phyloP scores from a whole-genome alignment of 1,139 yeast species.

The Candida sp. region DNA sequence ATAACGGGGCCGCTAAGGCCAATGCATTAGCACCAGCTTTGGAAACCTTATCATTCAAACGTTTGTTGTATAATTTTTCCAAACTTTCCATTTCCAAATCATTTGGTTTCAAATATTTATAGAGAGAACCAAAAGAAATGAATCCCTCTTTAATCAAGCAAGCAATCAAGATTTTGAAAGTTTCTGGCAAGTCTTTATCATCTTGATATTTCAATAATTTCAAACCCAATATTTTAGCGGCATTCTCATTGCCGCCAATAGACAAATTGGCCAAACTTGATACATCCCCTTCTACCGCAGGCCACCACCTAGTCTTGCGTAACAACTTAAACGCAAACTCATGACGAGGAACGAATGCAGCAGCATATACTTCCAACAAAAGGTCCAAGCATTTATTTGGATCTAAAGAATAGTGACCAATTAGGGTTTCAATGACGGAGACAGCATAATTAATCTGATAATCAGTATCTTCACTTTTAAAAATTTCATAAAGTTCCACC shows the following conservation, averaged over 20 bases:
- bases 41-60: conserved; percentile 59
- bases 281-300: conserved; percentile 31
- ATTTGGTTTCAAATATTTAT: conserved; percentile 50
- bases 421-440: conserved; percentile 52
- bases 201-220: conserved; percentile 40
- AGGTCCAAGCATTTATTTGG: conserved; percentile 69
- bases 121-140: conserved; percentile 61
- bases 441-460: conserved; percentile 45
- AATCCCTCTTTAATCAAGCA: conserved; percentile 69
- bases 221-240: conserved; percentile 59
- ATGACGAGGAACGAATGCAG: conserved; percentile 42
- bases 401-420: conserved; percentile 79
- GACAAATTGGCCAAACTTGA: conserved; percentile 27
- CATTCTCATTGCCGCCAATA: conserved; percentile 67
- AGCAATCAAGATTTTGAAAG: conserved; percentile 43
- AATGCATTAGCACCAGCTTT: conserved; percentile 74
- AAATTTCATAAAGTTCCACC: conserved; percentile 46
- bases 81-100: conserved; percentile 38
- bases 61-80: conserved; percentile 44
- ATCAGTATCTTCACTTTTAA: conserved; percentile 36
- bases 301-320: conserved; percentile 66
- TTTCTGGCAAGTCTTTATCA: conserved; percentile 39
- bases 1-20: conserved; percentile 84
- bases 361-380: conserved; percentile 48
- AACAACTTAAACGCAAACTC: conserved; percentile 49